Base-by-base conservation (phyloP, 73 alveolate genomes). In the Tetrahymena elliotti region DNA sequence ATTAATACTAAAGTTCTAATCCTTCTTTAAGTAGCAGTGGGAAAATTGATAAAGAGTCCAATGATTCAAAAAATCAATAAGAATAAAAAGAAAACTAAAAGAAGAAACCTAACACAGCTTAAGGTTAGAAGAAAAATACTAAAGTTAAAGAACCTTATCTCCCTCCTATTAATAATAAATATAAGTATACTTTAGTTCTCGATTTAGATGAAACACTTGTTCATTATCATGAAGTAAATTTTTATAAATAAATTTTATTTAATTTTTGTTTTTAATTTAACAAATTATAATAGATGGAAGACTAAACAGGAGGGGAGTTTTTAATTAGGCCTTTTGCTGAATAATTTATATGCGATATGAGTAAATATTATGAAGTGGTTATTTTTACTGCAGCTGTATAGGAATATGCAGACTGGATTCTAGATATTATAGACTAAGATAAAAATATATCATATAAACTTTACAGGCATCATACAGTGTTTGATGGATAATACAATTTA, bases 341-440 rank as follows among this genome's bases (percentile, higher is more conserved):
- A 36, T 96, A 97, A 96, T 99, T 99, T 96, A 94, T 99, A 39
- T 94, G 96, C 93, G 99, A 98, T 39, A 98, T 98, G 99, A 94
- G 98, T 35, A 96, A 98, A 96, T 94, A 95, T n/a, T 99, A 97
- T 97, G 99, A 99, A 96, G 97, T 99, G 38, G 99, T 99, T 20
- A 98, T 99, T 35, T 99, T 99, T 94, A 99, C 99, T 12, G 99
- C 99, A 20, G 99, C 99, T 8, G 97, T 98, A 97, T 98, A 97
- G 93, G 98, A 97, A 95, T 99, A 99, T 97, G 99, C 99, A 22
- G 99, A 97, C 93, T 97, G 99, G 99, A 99, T 99, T 24, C 96
- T 99, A 33, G 98, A 98, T 93, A 52, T 96, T 82, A 97, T 99
- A 24, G 99, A 99, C 95, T 94, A 93, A 83, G 93, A 97, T 37